A percentile compares a stretch with the other conserved stretches of the same genome.
These are phyloP conservation scores for Nigrograna mackinnonii DNA, from an alignment of 2,329 filamentous ascomycete genomes.

Conservation along the genomic window DNA sequence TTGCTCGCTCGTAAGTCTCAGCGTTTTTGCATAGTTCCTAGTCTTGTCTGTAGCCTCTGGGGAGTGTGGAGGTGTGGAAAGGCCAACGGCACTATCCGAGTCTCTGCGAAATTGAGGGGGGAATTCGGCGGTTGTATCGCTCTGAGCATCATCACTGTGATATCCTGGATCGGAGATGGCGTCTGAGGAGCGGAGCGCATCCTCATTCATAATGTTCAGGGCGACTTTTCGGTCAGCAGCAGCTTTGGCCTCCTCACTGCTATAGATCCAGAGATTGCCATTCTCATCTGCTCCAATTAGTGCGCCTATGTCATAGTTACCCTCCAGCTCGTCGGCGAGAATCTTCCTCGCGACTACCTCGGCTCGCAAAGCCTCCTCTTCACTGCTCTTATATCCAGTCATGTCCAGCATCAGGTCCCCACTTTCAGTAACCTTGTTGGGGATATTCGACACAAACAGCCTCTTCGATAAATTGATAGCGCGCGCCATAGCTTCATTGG, in stretches of 20 bases:
- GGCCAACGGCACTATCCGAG: conserved; percentile 69
- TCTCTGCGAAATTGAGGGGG: conserved; percentile 66
- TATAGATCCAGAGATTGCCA: conserved; percentile 99
- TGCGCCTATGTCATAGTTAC: conserved; percentile 93
- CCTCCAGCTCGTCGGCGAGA: conserved; percentile 87
- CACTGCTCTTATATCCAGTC: conserved; percentile 93
- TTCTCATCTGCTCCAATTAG: conserved; percentile 94
- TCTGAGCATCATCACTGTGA: conserved; percentile 79
- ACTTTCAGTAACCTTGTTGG: conserved; percentile 85
- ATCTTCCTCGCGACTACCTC: conserved; percentile 94
- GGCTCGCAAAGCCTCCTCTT: conserved; percentile 87
- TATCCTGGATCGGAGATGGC: conserved; percentile 92
- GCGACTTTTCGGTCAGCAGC: conserved; percentile 71
- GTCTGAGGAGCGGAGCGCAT: conserved; percentile 67
- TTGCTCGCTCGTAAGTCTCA: conserved; percentile 93
- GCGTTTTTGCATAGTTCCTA: conserved; percentile 93
- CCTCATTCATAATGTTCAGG: conserved; percentile 55
- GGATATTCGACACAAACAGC: conserved; percentile 87
- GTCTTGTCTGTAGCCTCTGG: conserved; percentile 65
- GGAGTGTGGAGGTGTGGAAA: conserved; percentile 62
- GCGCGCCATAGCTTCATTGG: conserved; percentile 77
- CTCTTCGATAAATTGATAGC: conserved; percentile 85
- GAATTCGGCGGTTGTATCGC: conserved; percentile 58
- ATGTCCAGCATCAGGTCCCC: conserved; percentile 98
- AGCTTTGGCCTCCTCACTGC: conserved; percentile 93